Evolutionary conservation across 2,329 filamentous ascomycete species (phyloP), one percentile per base, ranked within the genome.

Genomic region (Cercospora citrullina): DNA sequence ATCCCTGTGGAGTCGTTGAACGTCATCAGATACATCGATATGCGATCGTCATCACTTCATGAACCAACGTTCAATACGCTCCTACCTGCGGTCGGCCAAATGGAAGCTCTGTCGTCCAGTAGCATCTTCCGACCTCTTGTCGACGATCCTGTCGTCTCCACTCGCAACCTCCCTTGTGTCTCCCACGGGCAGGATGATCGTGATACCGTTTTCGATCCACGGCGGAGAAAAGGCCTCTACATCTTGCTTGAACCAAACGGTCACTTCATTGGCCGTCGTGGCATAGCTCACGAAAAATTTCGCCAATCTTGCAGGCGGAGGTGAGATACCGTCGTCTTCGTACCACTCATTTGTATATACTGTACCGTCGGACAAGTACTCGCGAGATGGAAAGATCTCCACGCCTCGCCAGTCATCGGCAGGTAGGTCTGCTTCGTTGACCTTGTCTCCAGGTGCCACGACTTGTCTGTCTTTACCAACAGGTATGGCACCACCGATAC

Each of bases 301-400:
- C 0, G 83, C 80, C 23, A 84, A 80, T 18, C 74, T 72, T 0
- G 70, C 73, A 2, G 80, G 77, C 4, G 77, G 68, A 7, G 81
- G 79, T 8, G 84, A 83, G 30, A 87, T 81, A 0, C 86, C 86
- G 75, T 88, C 86, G 68, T 88, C 86, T 73, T 88, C 86, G 59
- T 82, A 82, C 86, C 86, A 88, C 0, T 77, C 81, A 14, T 77
- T 81, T 16, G 68, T 69, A 68, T 80, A 84, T 7, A 76, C 79
- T 14, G 74, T 76, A 1, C 74, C 77, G 10, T 76, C 72, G 0
- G 77, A 81, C 2, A 78, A 28, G 26, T 77, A 80, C 0, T 79
- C 79, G 28, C 77, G 76, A 0, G 85, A 82, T 2, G 86, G 86
- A 74, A 87, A 88, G 23, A 88, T 82, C 73, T 88, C 86, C 0